These are phyloP conservation scores for Castanea sativa DNA, from an alignment of 306 rosid genomes.

Conservation along the genomic window DNA sequence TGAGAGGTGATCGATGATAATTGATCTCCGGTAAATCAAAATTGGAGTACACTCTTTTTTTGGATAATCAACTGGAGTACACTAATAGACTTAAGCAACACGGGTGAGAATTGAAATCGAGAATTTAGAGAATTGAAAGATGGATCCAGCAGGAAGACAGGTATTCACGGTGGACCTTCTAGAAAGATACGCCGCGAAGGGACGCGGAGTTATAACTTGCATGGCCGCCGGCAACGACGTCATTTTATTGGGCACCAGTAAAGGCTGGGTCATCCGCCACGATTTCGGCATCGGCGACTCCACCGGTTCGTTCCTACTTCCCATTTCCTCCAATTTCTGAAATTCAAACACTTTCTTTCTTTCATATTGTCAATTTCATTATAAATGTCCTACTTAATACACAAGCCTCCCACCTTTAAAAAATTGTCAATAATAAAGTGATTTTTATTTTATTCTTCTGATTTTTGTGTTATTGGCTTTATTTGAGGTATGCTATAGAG, in stretches of 20 bases:
- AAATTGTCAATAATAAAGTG: background rate
- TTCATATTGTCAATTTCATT: too few relatives aligned
- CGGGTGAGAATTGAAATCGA: background rate
- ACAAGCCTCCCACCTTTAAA: too few relatives aligned
- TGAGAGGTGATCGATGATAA: too few relatives aligned
- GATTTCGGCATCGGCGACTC: constrained; percentile 94
- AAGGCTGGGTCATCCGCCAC: constrained; percentile 94
- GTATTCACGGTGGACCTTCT: constrained; percentile 93
- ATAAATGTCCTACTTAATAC: too few relatives aligned
- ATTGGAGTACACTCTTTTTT: too few relatives aligned
- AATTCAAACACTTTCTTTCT: too few relatives aligned
- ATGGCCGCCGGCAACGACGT: constrained; percentile 94
- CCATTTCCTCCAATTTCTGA: background rate
- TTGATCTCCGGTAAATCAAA: too few relatives aligned
- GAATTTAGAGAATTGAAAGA: constrained; percentile 24
- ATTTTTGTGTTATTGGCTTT: constrained; percentile 1
- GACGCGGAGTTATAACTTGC: constrained; percentile 83
- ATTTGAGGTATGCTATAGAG: constrained; percentile 45
- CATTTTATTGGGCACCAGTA: constrained; percentile 85
- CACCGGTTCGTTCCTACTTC: constrained; percentile 40
- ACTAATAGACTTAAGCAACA: too few relatives aligned
- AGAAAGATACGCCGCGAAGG: constrained; percentile 88
- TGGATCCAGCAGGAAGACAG: constrained; percentile 74
- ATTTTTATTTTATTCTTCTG: background rate
- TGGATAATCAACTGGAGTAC: too few relatives aligned